phyloP scores from a whole-genome alignment of 2,329 filamentous ascomycete species.

The Metarhizium album region DNA sequence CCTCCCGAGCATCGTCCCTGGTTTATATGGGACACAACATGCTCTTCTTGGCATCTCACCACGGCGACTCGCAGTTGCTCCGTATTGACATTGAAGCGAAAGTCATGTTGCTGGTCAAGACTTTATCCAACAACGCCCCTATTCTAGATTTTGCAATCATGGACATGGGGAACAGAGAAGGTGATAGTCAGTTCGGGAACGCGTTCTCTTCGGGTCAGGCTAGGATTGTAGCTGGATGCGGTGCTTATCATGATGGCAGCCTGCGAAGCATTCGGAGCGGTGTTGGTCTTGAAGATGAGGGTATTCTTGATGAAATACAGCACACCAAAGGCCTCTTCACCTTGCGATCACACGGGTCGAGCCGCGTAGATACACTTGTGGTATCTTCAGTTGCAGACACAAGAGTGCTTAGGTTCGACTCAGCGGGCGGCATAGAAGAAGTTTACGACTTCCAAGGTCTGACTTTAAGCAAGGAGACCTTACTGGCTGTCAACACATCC shows the following conservation, averaged over 20 bases:
- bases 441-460: slow-evolving; percentile 66
- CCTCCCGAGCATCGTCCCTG: slow-evolving; percentile 65
- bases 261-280: slow-evolving; percentile 86
- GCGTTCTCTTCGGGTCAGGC: slow-evolving; percentile 94
- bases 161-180: slow-evolving; percentile 83
- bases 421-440: slow-evolving; percentile 74
- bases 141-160: slow-evolving; percentile 91
- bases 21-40: slow-evolving; percentile 65
- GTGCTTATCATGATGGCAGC: slow-evolving; percentile 79
- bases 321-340: slow-evolving; percentile 65
- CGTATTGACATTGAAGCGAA: slow-evolving; percentile 34
- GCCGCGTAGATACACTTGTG: slow-evolving; percentile 57
- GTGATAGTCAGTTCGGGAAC: slow-evolving; percentile 63
- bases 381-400: slow-evolving; percentile 79
- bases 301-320: slow-evolving; percentile 68
- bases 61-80: slow-evolving; percentile 82
- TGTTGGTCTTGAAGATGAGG: slow-evolving; percentile 81
- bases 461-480: slow-evolving; percentile 56
- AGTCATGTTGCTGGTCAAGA: slow-evolving; percentile 58
- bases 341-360: slow-evolving; percentile 39
- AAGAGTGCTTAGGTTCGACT: slow-evolving; percentile 66
- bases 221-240: slow-evolving; percentile 84
- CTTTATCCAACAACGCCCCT: slow-evolving; percentile 66
- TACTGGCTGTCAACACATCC: slow-evolving; percentile 57
- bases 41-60: slow-evolving; percentile 83